These are phyloP conservation scores for Sodiomyces alkalinus DNA, from an alignment of 2,329 filamentous ascomycete genomes.

Conservation along the genomic window DNA sequence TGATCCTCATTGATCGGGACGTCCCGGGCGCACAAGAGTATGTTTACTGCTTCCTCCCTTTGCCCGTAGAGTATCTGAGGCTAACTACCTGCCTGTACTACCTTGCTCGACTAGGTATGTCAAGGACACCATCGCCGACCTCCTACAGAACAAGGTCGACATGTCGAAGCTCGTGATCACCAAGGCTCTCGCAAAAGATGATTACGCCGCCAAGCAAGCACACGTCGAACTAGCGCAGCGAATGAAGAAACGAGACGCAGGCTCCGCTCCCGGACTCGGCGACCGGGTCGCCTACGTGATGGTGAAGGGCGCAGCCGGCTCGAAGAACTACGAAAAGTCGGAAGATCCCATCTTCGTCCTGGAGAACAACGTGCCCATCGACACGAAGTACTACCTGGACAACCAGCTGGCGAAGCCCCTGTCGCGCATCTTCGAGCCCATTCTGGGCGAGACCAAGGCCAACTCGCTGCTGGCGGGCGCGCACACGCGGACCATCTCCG, in stretches of 20 bases:
- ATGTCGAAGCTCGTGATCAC: slow-evolving; percentile 99
- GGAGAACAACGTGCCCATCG: slow-evolving; percentile 94
- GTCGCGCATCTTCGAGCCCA: slow-evolving; percentile 92
- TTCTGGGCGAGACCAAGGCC: slow-evolving; percentile 85
- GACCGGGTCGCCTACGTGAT: slow-evolving; percentile 98
- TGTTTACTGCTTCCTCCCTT: slow-evolving; percentile 21
- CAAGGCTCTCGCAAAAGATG: slow-evolving; percentile 82
- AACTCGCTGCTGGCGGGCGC: slow-evolving; percentile 76
- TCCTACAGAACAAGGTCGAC: slow-evolving; percentile 94
- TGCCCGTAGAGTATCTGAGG: slow-evolving; percentile 1
- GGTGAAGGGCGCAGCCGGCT: slow-evolving; percentile 74
- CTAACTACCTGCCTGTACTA: slow-evolving; percentile 15
- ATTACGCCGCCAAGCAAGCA: slow-evolving; percentile 85
- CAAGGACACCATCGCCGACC: slow-evolving; percentile 86
- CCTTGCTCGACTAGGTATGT: slow-evolving; percentile 54
- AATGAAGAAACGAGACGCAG: slow-evolving; percentile 93
- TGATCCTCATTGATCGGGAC: slow-evolving; percentile 90
- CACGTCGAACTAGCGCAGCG: slow-evolving; percentile 90
- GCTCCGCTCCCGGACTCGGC: slow-evolving; percentile 80
- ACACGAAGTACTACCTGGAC: slow-evolving; percentile 96
- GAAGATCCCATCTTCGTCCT: slow-evolving; percentile 96
- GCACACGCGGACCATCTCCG: slow-evolving; percentile 86
- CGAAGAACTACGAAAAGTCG: slow-evolving; percentile 93
- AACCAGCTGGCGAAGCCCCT: slow-evolving; percentile 95
- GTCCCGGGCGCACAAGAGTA: slow-evolving; percentile 85